These are phyloP conservation scores for Candida jianshihensis DNA, from an alignment of 805 yeast genomes.

Conservation along the genomic window DNA sequence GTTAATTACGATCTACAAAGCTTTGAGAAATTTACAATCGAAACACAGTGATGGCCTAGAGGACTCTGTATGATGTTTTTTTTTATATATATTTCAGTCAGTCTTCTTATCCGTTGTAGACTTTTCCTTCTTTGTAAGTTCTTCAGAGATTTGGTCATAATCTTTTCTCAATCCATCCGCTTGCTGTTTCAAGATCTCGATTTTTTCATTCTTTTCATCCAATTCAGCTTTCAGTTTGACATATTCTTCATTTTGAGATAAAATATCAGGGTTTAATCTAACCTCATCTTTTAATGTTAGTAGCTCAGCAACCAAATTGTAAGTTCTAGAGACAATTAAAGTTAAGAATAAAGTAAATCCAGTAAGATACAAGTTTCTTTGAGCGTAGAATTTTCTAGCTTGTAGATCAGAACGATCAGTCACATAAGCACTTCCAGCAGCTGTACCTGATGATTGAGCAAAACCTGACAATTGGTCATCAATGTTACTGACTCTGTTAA, in stretches of 20 bases:
- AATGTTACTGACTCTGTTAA: slow-evolving; percentile 72
- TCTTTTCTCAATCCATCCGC: slow-evolving; percentile 59
- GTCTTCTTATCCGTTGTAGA: slow-evolving; percentile 9
- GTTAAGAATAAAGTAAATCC: slow-evolving; percentile 93
- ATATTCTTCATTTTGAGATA: slow-evolving; percentile 17
- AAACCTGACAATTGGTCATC: slow-evolving; percentile 48
- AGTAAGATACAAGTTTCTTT: slow-evolving; percentile 91
- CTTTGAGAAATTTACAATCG: no score
- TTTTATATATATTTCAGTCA: slow-evolving; percentile 2
- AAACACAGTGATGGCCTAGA: no score
- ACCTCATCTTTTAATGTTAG: slow-evolving; percentile 56
- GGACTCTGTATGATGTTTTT: no score
- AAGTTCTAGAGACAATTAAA: slow-evolving; percentile 78
- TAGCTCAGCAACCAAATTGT: slow-evolving; percentile 69
- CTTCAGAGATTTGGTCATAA: slow-evolving; percentile 37
- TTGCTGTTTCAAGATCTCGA: slow-evolving; percentile 65
- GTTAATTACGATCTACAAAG: no score
- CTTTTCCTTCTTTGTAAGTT: slow-evolving; percentile 6
- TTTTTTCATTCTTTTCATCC: slow-evolving; percentile 51
- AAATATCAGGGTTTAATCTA: slow-evolving; percentile 29
- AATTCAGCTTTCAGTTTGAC: slow-evolving; percentile 13
- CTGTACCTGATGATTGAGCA: slow-evolving; percentile 12
- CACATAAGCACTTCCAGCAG: slow-evolving; percentile 24
- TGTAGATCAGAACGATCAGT: slow-evolving; percentile 74
- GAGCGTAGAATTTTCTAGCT: slow-evolving; percentile 91